Evolutionary conservation across 176 grass and related monocot species (phyloP), one percentile per base, ranked within the genome.

Genomic region (Raddia guianensis): DNA sequence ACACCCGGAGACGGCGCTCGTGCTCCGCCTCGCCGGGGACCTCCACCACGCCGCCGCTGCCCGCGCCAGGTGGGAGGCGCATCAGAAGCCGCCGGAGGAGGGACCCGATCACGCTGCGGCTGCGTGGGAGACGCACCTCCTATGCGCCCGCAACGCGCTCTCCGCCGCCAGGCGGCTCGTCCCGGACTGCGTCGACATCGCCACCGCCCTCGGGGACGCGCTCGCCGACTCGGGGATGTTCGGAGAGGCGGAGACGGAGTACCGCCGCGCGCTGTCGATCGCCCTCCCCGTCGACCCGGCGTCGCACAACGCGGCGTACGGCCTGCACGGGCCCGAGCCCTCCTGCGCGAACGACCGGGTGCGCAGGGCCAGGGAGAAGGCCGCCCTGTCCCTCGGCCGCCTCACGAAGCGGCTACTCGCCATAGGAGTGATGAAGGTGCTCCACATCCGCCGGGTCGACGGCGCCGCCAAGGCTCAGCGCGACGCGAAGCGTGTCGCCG

Each of bases 101-200:
- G 50, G 3, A 4, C 47, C 9, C 32, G 8, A 0, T 27, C 27
- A 27, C 7, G 51, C 14, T 13, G 12, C 1, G 3, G 10, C 20
- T 6, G 27, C 10, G 9, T 46, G 43, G 27, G 2, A 4, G 1
- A 0, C 56, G 11, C 79, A 82, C 85, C 73, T 87, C 47, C 18
- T 8, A 19, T n/a, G 19, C 7, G 79, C 79, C 16, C 73, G 66
- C 2, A 5, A 55, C 8, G 66, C 57, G n/a, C 66, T 87, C 40
- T 10, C 35, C 16, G 49, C 0, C 65, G 66, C 66, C 12, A 12
- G 14, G 66, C 49, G 21, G 35, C 79, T 82, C 21, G 85, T 53
- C 35, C 85, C 85, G 2, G 5, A 66, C 58, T 78, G 86, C 86
- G 42, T 78, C 86, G 86, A 71, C 73, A 2, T 50, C 66, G 73